Percentiles rank a stretch among this genome's conserved stretches.
phyloP scores from a whole-genome alignment of 352 stramenopile genomes.

The Elongisporangium prolatum region DNA sequence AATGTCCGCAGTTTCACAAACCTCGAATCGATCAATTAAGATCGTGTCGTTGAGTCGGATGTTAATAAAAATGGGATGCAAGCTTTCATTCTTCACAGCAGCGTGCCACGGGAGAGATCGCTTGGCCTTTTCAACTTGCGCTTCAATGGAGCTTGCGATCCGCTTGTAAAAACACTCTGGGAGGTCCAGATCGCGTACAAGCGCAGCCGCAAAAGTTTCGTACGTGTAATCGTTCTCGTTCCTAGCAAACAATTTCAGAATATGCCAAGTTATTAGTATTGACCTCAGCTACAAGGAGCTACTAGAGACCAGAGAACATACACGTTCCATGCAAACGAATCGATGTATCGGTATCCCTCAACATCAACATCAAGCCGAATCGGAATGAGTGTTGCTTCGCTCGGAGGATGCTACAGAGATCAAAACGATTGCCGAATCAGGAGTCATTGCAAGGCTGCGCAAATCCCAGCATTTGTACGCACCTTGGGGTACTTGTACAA shows the following conservation, averaged over 20 bases:
- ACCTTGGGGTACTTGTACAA: slow-evolving; percentile 80
- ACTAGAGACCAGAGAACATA: slow-evolving; percentile 12
- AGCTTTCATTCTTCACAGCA: slow-evolving; percentile 45
- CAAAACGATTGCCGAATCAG: background rate
- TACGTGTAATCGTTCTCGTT: slow-evolving; percentile 73
- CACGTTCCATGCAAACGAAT: slow-evolving; percentile 79
- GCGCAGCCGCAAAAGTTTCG: slow-evolving; percentile 62
- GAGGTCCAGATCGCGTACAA: slow-evolving; percentile 68
- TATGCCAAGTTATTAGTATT: background rate
- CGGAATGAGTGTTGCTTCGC: slow-evolving; percentile 49
- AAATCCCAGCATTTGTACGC: background rate
- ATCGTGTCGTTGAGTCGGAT: slow-evolving; percentile 78
- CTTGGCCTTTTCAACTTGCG: slow-evolving; percentile 65
- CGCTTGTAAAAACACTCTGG: slow-evolving; percentile 69
- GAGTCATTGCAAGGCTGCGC: background rate
- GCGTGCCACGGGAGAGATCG: slow-evolving; percentile 50
- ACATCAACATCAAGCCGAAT: slow-evolving; percentile 75
- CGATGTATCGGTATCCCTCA: slow-evolving; percentile 79
- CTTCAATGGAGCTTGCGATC: slow-evolving; percentile 55
- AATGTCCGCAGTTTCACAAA: slow-evolving; percentile 4
- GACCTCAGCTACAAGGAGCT: slow-evolving; percentile 3
- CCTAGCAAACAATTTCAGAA: slow-evolving; percentile 13
- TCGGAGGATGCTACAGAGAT: slow-evolving; percentile 33
- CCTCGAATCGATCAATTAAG: slow-evolving; percentile 77
- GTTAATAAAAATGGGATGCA: slow-evolving; percentile 81